Evolutionary conservation across 2,329 filamentous ascomycete genomes (phyloP).

Genomic region (Pyrenochaeta sp.): DNA sequence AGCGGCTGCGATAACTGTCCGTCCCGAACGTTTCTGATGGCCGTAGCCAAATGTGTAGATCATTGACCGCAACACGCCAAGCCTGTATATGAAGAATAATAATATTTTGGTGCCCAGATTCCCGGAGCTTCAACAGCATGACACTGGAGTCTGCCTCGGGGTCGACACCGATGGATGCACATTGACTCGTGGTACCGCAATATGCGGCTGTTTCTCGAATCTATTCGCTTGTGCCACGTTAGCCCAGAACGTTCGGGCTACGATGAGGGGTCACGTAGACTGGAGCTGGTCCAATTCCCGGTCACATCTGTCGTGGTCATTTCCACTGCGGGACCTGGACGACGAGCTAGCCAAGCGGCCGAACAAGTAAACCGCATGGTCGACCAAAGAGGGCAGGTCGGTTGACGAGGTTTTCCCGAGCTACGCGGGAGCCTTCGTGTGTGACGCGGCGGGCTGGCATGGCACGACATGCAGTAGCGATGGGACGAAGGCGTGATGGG

Average conservation of each 20-base stretch:
- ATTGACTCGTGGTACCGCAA: constrained; percentile 33
- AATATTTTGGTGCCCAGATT: constrained; percentile 27
- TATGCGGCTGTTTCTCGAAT: constrained; percentile 26
- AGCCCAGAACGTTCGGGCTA: constrained; percentile 28
- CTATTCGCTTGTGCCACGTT: constrained; percentile 33
- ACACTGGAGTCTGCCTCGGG: constrained; percentile 28
- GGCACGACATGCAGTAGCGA: constrained; percentile 46
- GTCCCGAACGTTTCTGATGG: constrained; percentile 49
- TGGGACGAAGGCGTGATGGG: constrained; percentile 1
- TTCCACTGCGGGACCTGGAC: constrained; percentile 40
- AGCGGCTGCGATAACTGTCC: constrained; percentile 52
- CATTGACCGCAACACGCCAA: constrained; percentile 43
- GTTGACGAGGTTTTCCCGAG: constrained; percentile 35
- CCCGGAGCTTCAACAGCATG: constrained; percentile 30
- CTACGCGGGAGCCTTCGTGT: constrained; percentile 36
- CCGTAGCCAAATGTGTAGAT: constrained; percentile 45
- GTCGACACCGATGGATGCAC: constrained; percentile 28
- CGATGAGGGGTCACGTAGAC: constrained; percentile 24
- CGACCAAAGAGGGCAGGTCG: constrained; percentile 45
- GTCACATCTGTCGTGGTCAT: constrained; percentile 39
- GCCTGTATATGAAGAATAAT: constrained; percentile 27
- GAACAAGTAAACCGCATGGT: constrained; percentile 32
- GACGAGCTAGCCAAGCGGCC: constrained; percentile 33
- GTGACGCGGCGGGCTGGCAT: constrained; percentile 38
- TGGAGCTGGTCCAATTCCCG: constrained; percentile 34